phyloP scores from a whole-genome alignment of 352 stramenopile species.

The Globisporangium splendens region DNA sequence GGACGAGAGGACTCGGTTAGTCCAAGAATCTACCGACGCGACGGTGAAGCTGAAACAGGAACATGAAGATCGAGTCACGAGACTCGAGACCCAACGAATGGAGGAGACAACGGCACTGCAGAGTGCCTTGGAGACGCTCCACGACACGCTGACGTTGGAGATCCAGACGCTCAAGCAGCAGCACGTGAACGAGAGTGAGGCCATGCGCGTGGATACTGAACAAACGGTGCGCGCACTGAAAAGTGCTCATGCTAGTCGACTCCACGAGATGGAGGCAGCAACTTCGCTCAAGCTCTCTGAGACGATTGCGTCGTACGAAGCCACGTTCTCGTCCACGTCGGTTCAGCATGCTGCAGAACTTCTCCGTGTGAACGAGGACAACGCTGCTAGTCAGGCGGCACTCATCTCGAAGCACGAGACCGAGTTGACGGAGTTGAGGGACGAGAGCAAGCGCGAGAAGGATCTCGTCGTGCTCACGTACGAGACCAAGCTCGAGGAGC shows the following conservation, averaged over 20 bases:
- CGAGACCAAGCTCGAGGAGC: slow-evolving; percentile 41
- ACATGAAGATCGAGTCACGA: slow-evolving; percentile 28
- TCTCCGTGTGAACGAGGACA: slow-evolving; percentile 11
- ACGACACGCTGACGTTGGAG: slow-evolving; percentile 9
- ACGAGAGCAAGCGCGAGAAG: slow-evolving; percentile 17
- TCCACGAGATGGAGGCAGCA: slow-evolving; percentile 15
- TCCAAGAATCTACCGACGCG: slow-evolving; percentile 21
- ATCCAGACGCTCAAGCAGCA: slow-evolving; percentile 22
- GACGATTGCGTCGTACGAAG: slow-evolving; percentile 15
- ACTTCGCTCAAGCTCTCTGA: slow-evolving; percentile 20
- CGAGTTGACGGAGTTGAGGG: slow-evolving; percentile 7
- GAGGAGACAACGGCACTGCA: slow-evolving; percentile 22
- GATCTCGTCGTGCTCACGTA: slow-evolving; percentile 29
- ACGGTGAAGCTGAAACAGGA: slow-evolving; percentile 22
- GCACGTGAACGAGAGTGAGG: slow-evolving; percentile 20
- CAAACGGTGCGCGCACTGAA: slow-evolving; percentile 16
- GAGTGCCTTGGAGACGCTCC: slow-evolving; percentile 15
- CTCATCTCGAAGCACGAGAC: slow-evolving; percentile 14
- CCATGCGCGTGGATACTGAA: slow-evolving; percentile 13
- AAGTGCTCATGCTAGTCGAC: slow-evolving; percentile 20
- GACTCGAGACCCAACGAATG: slow-evolving; percentile 17
- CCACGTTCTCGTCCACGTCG: slow-evolving; percentile 10
- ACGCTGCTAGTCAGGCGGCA: slow-evolving; percentile 14
- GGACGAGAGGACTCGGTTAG: slow-evolving; percentile 18
- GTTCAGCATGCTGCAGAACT: not conserved